Evolutionary conservation across 2,329 filamentous ascomycete species (phyloP), one percentile per base, ranked within the genome.

Genomic region (Talaromyces sp.): DNA sequence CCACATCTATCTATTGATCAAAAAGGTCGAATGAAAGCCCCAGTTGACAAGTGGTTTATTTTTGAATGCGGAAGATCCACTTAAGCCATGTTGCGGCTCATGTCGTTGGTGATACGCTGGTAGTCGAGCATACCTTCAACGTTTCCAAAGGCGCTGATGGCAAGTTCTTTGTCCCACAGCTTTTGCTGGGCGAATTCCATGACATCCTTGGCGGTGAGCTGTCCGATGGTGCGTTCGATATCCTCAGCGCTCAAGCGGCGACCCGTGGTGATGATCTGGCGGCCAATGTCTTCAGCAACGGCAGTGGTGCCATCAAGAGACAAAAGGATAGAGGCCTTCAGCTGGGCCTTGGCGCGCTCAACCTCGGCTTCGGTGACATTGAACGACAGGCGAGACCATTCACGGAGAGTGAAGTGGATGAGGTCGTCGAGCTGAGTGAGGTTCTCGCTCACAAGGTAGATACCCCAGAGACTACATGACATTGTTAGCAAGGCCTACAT

Each of bases 261-360:
- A 75, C 95, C 95, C 62, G 95, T 98, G 73, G 93, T 98, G 82
- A 99, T 88, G 80, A 99, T 92, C 82, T 99, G 95, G 78, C 95
- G 91, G 73, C 95, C 95, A 77, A 99, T 96, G 77, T 99, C 95
- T 84, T 99, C 95, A 64, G 95, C 95, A 59, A 97, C 89, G 70
- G 95, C 92, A 55, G 95, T 98, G 74, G 95, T 98, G 77, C 93
- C 96, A 77, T 99, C 95, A 32, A 99, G 91, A 58, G 92, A 96
- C 67, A 99, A 88, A 64, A 99, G 90, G 73, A 99, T 93, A 59
- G 93, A 96, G 64, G 95, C 95, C 87, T 99, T 99, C 72, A 99
- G 89, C 83, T 99, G 95, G 66, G 95, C 91, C 87, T 99, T 99
- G 79, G 95, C 95, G 70, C 95, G 93, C 86, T 99, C 95, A 64